phyloP scores from a whole-genome alignment of 1,284 basidiomycete species.

The Neonothopanus nambi region DNA sequence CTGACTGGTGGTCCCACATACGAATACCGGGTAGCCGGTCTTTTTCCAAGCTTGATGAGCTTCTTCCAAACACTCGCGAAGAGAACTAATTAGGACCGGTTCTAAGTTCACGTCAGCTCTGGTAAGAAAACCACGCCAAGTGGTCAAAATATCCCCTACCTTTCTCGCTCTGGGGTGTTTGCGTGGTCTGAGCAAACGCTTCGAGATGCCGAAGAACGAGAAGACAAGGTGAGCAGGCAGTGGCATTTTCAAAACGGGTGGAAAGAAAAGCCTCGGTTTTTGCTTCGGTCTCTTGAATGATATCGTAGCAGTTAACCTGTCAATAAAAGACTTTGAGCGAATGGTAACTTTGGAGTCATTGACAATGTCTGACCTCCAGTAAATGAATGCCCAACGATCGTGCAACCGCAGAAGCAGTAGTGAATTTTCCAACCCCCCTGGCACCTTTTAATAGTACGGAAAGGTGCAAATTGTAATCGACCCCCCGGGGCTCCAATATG shows the following conservation, averaged over 20 bases:
- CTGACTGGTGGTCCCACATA: constrained; percentile 79
- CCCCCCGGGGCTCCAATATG: constrained; percentile 51
- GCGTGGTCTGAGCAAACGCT: constrained; percentile 75
- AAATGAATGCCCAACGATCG: constrained; percentile 74
- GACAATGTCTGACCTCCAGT: constrained; percentile 59
- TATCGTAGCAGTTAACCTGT: constrained; percentile 85
- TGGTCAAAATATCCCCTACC: constrained; percentile 39
- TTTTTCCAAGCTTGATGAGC: constrained; percentile 55
- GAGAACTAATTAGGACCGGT: constrained; percentile 56
- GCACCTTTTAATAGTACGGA: constrained; percentile 76
- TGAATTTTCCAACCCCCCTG: constrained; percentile 76
- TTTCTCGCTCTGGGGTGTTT: constrained; percentile 66
- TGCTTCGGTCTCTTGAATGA: constrained; percentile 79
- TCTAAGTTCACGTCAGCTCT: constrained; percentile 40
- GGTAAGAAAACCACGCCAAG: neutral
- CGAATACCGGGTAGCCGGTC: constrained; percentile 67
- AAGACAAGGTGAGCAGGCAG: constrained; percentile 83
- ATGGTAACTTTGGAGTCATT: neutral
- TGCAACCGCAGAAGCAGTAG: constrained; percentile 57
- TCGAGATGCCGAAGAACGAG: constrained; percentile 85
- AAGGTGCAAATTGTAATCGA: constrained; percentile 61
- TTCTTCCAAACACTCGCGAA: constrained; percentile 69
- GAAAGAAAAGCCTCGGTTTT: constrained; percentile 81
- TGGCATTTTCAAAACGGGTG: constrained; percentile 80
- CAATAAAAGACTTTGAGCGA: neutral